These are phyloP conservation scores for Penicillium sclerotigenum DNA, from an alignment of 2,329 filamentous ascomycete species.

Conservation along the genomic window DNA sequence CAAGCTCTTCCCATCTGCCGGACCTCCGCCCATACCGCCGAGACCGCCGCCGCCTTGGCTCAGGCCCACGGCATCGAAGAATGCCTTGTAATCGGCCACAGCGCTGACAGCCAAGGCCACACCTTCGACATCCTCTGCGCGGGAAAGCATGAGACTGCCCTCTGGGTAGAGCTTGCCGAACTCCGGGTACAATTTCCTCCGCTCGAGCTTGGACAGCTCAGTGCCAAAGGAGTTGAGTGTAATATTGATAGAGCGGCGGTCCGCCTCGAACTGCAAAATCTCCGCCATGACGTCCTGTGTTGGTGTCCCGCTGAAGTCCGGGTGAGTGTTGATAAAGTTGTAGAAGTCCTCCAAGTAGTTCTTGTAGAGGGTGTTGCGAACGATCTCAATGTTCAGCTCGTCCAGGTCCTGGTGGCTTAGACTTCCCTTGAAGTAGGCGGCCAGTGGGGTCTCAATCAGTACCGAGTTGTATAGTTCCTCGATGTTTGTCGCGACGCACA, in stretches of 20 bases:
- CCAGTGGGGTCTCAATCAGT: conserved; percentile 91
- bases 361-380: conserved; percentile 97
- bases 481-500: conserved; percentile 96
- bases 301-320: conserved; percentile 81
- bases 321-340: conserved; percentile 84
- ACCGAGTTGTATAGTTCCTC: conserved; percentile 99
- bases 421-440: conserved; percentile 95
- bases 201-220: conserved; percentile 86
- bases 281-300: conserved; percentile 95
- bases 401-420: conserved; percentile 95
- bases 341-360: conserved; percentile 99
- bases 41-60: conserved; percentile 70
- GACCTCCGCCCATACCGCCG: conserved; percentile 73
- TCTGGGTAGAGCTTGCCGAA: conserved; percentile 92
- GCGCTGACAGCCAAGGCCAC: conserved; percentile 92
- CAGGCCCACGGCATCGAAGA: conserved; percentile 87
- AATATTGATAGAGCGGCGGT: conserved; percentile 96
- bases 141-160: conserved; percentile 88
- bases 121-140: conserved; percentile 91
- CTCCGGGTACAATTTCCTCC: conserved; percentile 91
- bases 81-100: conserved; percentile 87
- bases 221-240: conserved; percentile 98
- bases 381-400: conserved; percentile 98
- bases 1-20: conserved; percentile 75
- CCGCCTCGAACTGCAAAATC: conserved; percentile 93